Evolutionary conservation across 345 rosid species (phyloP).

Genomic region (Syzygium aqueum): DNA sequence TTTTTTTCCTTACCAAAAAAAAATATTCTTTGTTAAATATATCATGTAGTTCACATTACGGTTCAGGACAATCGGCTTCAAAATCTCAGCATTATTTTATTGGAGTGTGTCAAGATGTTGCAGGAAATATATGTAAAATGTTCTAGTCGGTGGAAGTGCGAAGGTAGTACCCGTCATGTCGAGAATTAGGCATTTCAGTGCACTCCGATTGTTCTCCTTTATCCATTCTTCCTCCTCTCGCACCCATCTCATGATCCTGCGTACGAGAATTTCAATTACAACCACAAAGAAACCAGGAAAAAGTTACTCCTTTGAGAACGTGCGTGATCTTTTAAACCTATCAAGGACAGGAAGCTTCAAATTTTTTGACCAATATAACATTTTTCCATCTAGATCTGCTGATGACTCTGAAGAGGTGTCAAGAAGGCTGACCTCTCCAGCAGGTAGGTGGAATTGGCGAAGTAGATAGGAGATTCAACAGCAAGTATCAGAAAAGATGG

Average conservation of each 20-base stretch:
- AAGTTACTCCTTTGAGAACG: neutral
- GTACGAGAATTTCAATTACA: neutral
- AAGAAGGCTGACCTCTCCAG: slow-evolving; percentile 67
- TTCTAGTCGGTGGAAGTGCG: neutral
- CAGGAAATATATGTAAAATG: neutral
- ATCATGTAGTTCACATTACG: neutral
- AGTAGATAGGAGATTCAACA: slow-evolving; percentile 81
- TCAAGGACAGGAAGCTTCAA: neutral
- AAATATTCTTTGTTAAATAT: neutral
- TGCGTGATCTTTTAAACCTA: neutral
- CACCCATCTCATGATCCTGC: slow-evolving; percentile 77
- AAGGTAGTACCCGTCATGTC: slow-evolving; percentile 71
- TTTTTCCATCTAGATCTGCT: neutral
- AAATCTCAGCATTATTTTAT: neutral
- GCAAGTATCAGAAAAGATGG: slow-evolving; percentile 73
- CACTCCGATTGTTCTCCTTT: slow-evolving; percentile 26
- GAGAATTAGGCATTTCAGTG: slow-evolving; percentile 61
- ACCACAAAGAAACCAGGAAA: neutral
- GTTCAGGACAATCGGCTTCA: neutral
- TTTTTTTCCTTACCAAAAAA: too few relatives aligned
- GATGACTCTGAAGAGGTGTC: neutral
- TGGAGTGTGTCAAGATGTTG: neutral
- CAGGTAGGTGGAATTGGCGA: slow-evolving; percentile 80
- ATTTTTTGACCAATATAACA: neutral
- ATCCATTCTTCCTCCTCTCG: slow-evolving; percentile 82